phyloP scores from a whole-genome alignment of 2,329 filamentous ascomycete species.

The Nothophaeocryptopus gaeumannii region DNA sequence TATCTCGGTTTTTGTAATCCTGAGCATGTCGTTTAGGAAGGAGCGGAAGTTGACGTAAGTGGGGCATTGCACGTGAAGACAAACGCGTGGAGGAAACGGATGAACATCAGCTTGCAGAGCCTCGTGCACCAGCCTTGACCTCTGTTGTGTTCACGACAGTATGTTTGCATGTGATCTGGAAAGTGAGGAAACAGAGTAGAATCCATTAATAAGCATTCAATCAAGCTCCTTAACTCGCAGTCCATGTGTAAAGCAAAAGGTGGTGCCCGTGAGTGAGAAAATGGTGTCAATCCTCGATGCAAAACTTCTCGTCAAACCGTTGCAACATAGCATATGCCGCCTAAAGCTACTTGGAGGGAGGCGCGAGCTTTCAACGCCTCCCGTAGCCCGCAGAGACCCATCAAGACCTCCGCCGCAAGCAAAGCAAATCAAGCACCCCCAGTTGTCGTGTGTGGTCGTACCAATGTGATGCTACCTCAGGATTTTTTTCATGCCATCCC shows the following conservation, averaged over 20 bases:
- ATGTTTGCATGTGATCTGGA: too few species aligned
- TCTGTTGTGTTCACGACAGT: too few species aligned
- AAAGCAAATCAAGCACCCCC: not conserved
- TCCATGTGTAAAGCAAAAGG: conserved; percentile 12
- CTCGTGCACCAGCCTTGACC: too few species aligned
- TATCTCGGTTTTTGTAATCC: too few species aligned
- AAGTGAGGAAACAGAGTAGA: not conserved
- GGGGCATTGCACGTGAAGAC: too few species aligned
- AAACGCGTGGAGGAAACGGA: too few species aligned
- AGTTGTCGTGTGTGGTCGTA: too few species aligned
- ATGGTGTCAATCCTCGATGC: conserved; percentile 8
- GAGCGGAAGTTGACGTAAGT: too few species aligned
- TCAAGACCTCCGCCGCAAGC: not conserved
- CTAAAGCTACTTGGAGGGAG: conserved; percentile 14
- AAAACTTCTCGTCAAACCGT: conserved; percentile 15
- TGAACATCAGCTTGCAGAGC: too few species aligned
- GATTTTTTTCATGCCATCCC: conserved; percentile 14
- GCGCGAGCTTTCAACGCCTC: conserved; percentile 4
- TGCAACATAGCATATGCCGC: conserved; percentile 15
- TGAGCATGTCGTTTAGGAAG: too few species aligned
- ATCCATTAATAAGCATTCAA: conserved; percentile 9
- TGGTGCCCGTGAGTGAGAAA: conserved; percentile 4
- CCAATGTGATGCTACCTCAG: conserved; percentile 13
- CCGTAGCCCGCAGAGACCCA: not conserved
- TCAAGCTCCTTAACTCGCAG: conserved; percentile 13